Evolutionary conservation across 192 early-diverging fungal genomes (phyloP).

Genomic region (Gamsiella multidivaricata): DNA sequence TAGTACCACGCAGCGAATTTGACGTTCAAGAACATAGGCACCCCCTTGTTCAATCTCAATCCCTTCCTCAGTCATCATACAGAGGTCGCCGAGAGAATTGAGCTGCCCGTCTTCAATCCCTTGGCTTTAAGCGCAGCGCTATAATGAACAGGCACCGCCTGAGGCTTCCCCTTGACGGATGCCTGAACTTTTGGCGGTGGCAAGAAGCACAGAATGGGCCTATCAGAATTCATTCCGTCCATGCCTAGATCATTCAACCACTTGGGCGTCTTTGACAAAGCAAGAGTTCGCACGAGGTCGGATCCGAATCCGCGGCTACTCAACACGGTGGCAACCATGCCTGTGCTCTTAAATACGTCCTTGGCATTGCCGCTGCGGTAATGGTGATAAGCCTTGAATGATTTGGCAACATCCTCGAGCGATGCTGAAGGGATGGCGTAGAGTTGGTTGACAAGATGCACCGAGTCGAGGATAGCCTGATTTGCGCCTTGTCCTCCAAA

Average conservation of each 20-base stretch:
- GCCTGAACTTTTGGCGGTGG: conserved; percentile 9
- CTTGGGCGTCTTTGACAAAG: not conserved
- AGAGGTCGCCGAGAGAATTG: no score
- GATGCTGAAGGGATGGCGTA: conserved; percentile 26
- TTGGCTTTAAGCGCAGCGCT: no score
- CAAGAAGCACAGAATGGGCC: conserved; percentile 20
- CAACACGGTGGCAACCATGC: conserved; percentile 9
- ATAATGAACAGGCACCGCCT: conserved; percentile 18
- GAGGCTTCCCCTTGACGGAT: conserved; percentile 6
- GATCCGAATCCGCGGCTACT: not conserved
- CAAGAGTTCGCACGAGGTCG: conserved; percentile 10
- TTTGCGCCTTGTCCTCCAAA: conserved; percentile 33
- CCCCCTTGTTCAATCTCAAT: no score
- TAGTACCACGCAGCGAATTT: no score
- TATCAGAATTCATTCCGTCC: conserved; percentile 31
- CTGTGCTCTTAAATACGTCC: conserved; percentile 23
- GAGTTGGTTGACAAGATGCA: conserved; percentile 30
- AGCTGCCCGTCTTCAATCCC: no score
- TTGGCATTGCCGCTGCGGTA: conserved; percentile 18
- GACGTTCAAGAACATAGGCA: no score
- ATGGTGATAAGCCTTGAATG: conserved; percentile 18
- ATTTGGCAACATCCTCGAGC: conserved; percentile 9
- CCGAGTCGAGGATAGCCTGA: conserved; percentile 35
- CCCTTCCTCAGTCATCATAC: no score
- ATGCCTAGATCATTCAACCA: conserved; percentile 15